Percentiles rank a stretch among this genome's conserved stretches.
Conservation (phyloP, 2,329 filamentous ascomycete genomes). For the Helotiales sp. region DNA sequence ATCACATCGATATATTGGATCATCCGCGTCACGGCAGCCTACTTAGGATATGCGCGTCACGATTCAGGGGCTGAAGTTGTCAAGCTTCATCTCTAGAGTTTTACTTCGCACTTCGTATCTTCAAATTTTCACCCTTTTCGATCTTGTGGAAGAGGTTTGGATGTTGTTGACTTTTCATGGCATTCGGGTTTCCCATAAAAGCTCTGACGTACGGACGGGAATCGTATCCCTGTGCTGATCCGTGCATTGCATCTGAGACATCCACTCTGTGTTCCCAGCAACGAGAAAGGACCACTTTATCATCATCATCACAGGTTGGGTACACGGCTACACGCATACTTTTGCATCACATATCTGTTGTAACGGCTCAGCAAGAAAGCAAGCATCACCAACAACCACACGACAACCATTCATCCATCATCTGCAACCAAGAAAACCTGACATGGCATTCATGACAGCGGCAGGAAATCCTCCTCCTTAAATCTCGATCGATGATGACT, state of each 20-base stretch:
- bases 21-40: neutral
- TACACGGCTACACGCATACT: neutral
- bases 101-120: neutral
- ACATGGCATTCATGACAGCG: neutral
- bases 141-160: neutral
- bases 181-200: neutral
- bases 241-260: slow-evolving; percentile 1
- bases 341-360: neutral
- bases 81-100: neutral
- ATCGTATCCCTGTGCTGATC: slow-evolving; percentile 8
- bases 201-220: slow-evolving; percentile 5
- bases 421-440: neutral
- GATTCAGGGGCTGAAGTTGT: neutral
- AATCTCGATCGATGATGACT: slow-evolving; percentile 12
- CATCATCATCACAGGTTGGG: neutral
- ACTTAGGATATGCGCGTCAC: neutral
- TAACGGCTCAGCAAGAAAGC: neutral
- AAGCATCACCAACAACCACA: neutral
- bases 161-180: neutral
- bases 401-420: neutral
- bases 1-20: slow-evolving; percentile 2
- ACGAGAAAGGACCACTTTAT: too few species aligned
- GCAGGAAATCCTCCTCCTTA: neutral
- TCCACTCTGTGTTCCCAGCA: slow-evolving; percentile 5
- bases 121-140: neutral